Percentiles rank a stretch among this genome's conserved stretches.
These are phyloP conservation scores for Massospora cicadina DNA, from an alignment of 371 early-diverging fungal species.

Conservation along the genomic window DNA sequence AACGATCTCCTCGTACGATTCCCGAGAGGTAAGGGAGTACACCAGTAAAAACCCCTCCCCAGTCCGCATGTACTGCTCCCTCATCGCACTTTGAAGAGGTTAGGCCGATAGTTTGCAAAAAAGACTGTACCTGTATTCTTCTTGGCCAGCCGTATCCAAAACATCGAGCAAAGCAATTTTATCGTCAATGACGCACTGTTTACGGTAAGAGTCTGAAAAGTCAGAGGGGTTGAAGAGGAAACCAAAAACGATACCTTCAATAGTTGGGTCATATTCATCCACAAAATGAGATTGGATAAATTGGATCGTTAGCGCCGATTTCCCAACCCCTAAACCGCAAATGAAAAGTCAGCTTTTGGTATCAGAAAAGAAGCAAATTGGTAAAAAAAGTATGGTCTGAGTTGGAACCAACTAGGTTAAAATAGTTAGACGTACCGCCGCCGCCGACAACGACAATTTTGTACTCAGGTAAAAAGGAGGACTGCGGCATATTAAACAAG, in stretches of 20 bases:
- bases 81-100: slow-evolving; percentile 12
- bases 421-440: slow-evolving; percentile 46
- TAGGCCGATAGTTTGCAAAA: background rate
- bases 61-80: slow-evolving; percentile 48
- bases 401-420: no score
- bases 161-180: slow-evolving; percentile 69
- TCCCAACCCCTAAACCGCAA: slow-evolving; percentile 46
- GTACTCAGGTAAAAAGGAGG: slow-evolving; percentile 33
- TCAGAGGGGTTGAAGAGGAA: background rate
- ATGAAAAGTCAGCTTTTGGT: background rate
- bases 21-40: slow-evolving; percentile 54
- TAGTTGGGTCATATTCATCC: slow-evolving; percentile 88
- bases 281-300: slow-evolving; percentile 80
- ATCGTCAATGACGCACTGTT: slow-evolving; percentile 68
- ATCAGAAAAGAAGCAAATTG: background rate
- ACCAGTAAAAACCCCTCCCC: slow-evolving; percentile 77
- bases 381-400: background rate
- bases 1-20: slow-evolving; percentile 62
- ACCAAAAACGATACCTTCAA: slow-evolving; percentile 41
- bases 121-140: slow-evolving; percentile 58
- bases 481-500: background rate
- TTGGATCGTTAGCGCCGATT: slow-evolving; percentile 78
- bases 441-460: slow-evolving; percentile 76
- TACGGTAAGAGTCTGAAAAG: slow-evolving; percentile 66
- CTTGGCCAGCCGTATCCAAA: slow-evolving; percentile 85